Base-by-base conservation (phyloP, 345 rosid genomes). In the Raphanus raphanistrum region DNA sequence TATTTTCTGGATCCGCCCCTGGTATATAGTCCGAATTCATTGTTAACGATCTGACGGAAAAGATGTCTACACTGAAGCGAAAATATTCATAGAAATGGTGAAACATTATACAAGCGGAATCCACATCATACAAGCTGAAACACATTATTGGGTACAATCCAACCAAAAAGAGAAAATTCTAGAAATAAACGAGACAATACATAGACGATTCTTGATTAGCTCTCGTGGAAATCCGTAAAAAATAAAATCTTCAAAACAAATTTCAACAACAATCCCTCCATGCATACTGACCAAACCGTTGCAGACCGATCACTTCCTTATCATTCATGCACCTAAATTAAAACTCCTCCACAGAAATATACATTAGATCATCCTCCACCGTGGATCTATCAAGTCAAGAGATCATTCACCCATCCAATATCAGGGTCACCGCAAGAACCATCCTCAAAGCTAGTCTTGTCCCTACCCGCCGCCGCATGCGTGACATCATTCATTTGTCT, bases 391-490 rank as follows among this genome's bases (percentile, higher is more conserved):
- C 21, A 94, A 88, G 84, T 92, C 81, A 94, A 70, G 16, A 94
- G 93, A 31, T 94, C 98, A 85, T 90, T 90, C 38, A 94, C 97
- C 98, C 98, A 94, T 43, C 93, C 97, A 6, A 94, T 84, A 84
- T 94, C 97, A 41, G 92, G 96, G 76, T 89, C 92, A 33, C 82
- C 63, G 71, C 79, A 35, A 52, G 66, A 72, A 45, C 77, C 73
- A 66, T 72, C 81, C 17, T 67, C 82, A 27, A 73, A 60, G 5
- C 63, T 45, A 3, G 15, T 48, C 25, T 26, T 72, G 8, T 78
- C 81, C 55, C 68, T 72, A 60, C 50, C 77, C 16, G 57, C 26
- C 4, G 68, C 48, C 11, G 33, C 6, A 2, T 71, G 16, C 3
- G 65, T 13, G 59, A 72, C 72, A 33, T 78, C 77, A 12, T 29